These are phyloP conservation scores for Rhypophila decipiens DNA, from an alignment of 495 filamentous ascomycete genomes.

Conservation along the genomic window DNA sequence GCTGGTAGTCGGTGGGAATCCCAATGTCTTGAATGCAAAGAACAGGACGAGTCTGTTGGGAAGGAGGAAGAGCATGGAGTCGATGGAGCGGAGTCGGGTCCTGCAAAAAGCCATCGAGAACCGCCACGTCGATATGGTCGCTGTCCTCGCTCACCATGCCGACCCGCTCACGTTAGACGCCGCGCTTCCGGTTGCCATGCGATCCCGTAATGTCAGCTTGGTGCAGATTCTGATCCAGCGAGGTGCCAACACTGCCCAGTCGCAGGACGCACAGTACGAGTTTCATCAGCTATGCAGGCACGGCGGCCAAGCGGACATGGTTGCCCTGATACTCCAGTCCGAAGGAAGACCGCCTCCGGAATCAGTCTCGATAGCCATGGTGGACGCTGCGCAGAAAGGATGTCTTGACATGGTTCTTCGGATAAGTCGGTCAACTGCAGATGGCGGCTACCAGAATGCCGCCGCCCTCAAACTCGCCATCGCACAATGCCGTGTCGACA, in stretches of 20 bases:
- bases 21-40: slow-evolving; percentile 32
- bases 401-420: slow-evolving; percentile 37
- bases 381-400: slow-evolving; percentile 36
- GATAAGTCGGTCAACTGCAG: slow-evolving; percentile 37
- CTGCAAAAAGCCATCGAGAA: slow-evolving; percentile 40
- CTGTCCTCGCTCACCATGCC: slow-evolving; percentile 37
- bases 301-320: slow-evolving; percentile 30
- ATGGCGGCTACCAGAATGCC: slow-evolving; percentile 37
- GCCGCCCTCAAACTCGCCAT: slow-evolving; percentile 39
- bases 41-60: slow-evolving; percentile 34
- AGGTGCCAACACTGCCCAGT: slow-evolving; percentile 32
- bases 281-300: slow-evolving; percentile 37
- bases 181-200: slow-evolving; percentile 34
- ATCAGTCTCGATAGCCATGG: slow-evolving; percentile 36
- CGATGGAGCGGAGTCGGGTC: slow-evolving; percentile 34
- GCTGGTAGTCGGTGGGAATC: slow-evolving; percentile 32
- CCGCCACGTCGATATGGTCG: slow-evolving; percentile 40
- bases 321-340: slow-evolving; percentile 39
- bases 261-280: slow-evolving; percentile 34
- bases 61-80: slow-evolving; percentile 38
- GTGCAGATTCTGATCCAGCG: slow-evolving; percentile 33
- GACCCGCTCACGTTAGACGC: slow-evolving; percentile 33
- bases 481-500: slow-evolving; percentile 32
- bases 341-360: slow-evolving; percentile 27
- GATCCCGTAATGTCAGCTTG: slow-evolving; percentile 28